Conservation (phyloP, 371 early-diverging fungal species). For the Mucor piriformis region DNA sequence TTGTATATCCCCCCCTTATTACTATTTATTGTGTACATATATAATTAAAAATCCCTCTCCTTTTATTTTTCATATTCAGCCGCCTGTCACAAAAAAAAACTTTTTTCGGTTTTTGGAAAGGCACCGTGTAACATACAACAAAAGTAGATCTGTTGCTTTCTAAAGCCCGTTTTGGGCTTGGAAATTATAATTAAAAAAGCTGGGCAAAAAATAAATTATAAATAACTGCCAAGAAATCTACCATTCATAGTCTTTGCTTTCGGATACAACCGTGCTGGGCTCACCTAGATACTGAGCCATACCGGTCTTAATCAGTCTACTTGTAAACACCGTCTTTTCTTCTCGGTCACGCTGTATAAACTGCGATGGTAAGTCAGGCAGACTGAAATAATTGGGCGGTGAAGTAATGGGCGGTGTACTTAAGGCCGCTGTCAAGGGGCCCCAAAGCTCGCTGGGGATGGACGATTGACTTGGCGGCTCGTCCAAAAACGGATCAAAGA, state of each 20-base stretch:
- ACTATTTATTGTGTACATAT: not conserved
- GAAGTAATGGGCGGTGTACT: conserved; percentile 22
- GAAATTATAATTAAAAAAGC: not conserved
- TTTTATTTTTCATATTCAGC: not conserved
- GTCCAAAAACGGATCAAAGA: conserved; percentile 38
- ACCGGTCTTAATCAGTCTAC: conserved; percentile 27
- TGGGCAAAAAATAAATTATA: not conserved
- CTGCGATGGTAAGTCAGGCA: conserved; percentile 20
- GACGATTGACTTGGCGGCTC: conserved; percentile 27
- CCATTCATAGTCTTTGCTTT: conserved; percentile 30
- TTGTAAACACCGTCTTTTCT: conserved; percentile 19
- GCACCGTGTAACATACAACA: too few relatives aligned
- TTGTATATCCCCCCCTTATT: not conserved
- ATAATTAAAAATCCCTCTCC: not conserved
- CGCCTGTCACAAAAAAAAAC: not conserved
- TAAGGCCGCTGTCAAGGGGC: conserved; percentile 20
- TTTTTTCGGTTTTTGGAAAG: not conserved
- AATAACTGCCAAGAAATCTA: conserved; percentile 1
- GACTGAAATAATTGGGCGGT: conserved; percentile 38
- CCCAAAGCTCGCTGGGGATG: conserved; percentile 17
- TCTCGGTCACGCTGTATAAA: conserved; percentile 24
- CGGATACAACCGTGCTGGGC: conserved; percentile 23
- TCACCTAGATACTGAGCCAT: conserved; percentile 28
- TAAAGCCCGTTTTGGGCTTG: not conserved
- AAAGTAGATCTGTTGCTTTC: too few relatives aligned